Conservation (phyloP, 2,329 filamentous ascomycete genomes). For the Ophiocordyceps camponoti-rufipedis region DNA sequence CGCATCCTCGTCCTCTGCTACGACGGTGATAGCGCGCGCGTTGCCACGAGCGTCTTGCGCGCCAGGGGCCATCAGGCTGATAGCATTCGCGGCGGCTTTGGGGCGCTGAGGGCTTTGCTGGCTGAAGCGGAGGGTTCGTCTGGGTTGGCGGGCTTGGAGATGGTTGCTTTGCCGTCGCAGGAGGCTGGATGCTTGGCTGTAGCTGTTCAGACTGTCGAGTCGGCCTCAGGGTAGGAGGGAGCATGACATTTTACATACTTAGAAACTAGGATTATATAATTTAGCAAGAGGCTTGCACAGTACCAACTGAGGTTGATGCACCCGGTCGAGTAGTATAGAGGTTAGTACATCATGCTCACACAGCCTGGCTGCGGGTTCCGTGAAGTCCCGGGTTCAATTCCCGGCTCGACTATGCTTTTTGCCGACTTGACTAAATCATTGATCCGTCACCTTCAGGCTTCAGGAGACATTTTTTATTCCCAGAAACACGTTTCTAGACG, state of each 20-base stretch:
- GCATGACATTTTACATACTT: too few relatives aligned
- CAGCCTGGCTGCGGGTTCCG: not conserved
- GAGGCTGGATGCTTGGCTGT: not conserved
- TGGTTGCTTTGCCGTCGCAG: not conserved
- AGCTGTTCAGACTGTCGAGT: not conserved
- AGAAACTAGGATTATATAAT: too few relatives aligned
- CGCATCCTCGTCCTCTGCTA: constrained; percentile 31
- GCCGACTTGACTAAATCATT: too few relatives aligned
- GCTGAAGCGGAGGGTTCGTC: not conserved
- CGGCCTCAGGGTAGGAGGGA: not conserved
- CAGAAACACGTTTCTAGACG: too few relatives aligned
- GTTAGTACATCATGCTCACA: not conserved
- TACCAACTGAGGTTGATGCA: not conserved
- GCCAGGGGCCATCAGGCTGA: constrained; percentile 28
- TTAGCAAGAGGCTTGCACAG: not conserved
- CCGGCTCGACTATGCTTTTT: not conserved
- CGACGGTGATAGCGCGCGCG: constrained; percentile 32
- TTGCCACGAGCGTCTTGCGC: constrained; percentile 33
- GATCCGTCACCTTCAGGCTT: too few relatives aligned
- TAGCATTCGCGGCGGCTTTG: constrained; percentile 24
- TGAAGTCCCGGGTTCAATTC: not conserved
- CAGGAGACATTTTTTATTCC: too few relatives aligned
- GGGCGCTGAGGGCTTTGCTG: constrained; percentile 2
- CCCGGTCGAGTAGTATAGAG: constrained; percentile 1
- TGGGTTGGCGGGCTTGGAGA: not conserved